Base-by-base conservation (phyloP, 129 eudicot species). In the Tagetes patula region DNA sequence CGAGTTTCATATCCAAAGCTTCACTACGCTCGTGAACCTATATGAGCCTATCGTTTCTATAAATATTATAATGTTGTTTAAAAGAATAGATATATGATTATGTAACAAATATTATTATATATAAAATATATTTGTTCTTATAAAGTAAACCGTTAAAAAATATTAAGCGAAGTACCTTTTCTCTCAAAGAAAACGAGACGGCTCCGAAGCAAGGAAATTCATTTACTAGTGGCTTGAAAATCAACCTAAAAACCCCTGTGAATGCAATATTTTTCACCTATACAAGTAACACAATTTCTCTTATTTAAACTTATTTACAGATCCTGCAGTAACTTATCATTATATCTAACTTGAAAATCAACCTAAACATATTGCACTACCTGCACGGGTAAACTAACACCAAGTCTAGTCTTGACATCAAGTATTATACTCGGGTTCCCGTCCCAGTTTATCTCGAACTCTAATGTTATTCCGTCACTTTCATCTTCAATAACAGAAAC, bases 171-270 rank as follows among this genome's bases (percentile, higher is more conserved):
- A 52, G 55, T 64, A 93, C 98, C 91, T 93, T 93, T 56, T 93
- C 60, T 62, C 96, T 85, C 77, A 93, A 71, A 38, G 98, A 93
- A 77, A 74, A 87, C 40, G 85, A 87, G 53, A 93, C 90, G 47
- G 98, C 96, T 64, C 98, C 98, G 77, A 93, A 93, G 78, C 98
- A 87, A 72, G 98, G 98, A 52, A 93, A 80, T 64, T 85, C 96
- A 14, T 84, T 86, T 75, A 93, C 98, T 47, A 93, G 80, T 48
- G 96, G 98, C 85, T 88, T 93, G 72, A 93, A 93, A 32, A 93
- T 93, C 86, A 93, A 81, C 82, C 98, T 87, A 87, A 93, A 93
- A 70, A 93, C 83, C 75, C 98, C 96, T 10, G 98, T 89, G 80
- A 93, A 93, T 7, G 85, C 89, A 72, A 93, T 90, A 76, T 93